A percentile compares a stretch with the other conserved stretches of the same genome.
phyloP scores from a whole-genome alignment of 768 basidiomycete genomes.

The Obba rivulosa region DNA sequence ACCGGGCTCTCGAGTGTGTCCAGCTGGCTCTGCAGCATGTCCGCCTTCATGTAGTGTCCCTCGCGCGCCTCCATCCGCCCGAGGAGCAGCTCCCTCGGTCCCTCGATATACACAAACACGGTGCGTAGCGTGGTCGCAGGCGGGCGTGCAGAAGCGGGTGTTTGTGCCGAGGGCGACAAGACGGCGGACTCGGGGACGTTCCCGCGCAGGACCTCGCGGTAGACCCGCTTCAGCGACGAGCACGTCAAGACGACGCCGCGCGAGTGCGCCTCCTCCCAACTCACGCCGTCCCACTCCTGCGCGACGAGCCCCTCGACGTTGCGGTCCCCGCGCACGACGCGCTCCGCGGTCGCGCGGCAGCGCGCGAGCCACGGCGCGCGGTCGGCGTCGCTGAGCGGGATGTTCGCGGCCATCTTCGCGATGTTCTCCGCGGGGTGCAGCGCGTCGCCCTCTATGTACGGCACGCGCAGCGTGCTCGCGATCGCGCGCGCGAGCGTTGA shows the following conservation, averaged over 20 bases:
- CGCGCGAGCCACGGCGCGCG: conserved; percentile 80
- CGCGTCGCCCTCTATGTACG: conserved; percentile 87
- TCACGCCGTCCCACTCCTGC: conserved; percentile 10
- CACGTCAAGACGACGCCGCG: conserved; percentile 67
- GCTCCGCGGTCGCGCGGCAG: conserved; percentile 62
- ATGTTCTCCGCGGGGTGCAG: conserved; percentile 80
- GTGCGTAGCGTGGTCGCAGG: conserved; percentile 43
- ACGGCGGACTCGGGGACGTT: too few species aligned
- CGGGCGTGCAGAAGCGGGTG: conserved; percentile 34
- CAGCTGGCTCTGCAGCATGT: conserved; percentile 79
- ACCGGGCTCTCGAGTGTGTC: conserved; percentile 63
- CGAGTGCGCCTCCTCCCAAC: not conserved
- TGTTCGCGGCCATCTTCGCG: conserved; percentile 79
- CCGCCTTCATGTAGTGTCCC: conserved; percentile 81
- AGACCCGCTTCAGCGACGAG: conserved; percentile 78
- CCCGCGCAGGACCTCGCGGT: conserved; percentile 36
- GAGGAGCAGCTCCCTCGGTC: conserved; percentile 46
- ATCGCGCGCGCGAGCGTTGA: conserved; percentile 22
- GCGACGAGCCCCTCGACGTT: conserved; percentile 23
- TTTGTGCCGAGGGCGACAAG: too few species aligned
- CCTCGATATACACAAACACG: conserved; percentile 78
- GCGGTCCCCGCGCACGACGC: conserved; percentile 19
- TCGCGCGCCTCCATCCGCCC: conserved; percentile 59
- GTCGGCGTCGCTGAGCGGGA: conserved; percentile 75
- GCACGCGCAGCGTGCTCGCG: conserved; percentile 42